Base-by-base conservation (phyloP, 2,329 filamentous ascomycete species). In the Alternaria gaisen region DNA sequence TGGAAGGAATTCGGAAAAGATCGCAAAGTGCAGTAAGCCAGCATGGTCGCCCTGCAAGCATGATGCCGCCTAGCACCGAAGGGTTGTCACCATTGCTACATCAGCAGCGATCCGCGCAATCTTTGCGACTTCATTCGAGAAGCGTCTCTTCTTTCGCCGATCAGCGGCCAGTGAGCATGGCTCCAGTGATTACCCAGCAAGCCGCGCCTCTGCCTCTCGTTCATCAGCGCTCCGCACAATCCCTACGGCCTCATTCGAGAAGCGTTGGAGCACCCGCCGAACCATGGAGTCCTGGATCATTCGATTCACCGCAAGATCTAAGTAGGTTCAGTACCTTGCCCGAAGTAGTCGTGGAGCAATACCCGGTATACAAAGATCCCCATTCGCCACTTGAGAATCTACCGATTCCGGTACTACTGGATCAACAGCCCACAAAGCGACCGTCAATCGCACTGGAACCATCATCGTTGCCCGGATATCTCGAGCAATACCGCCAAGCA, bases 401-500 rank as follows among this genome's bases (percentile, higher is more conserved):
- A 3, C 62, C 66, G 5, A 67, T 67, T 40, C 62, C 66, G 8
- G 62, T 65, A 11, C 11, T 56, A 1, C n/a, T 41, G 30, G 56
- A 65, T 14, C 59, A 62, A 38, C 52, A 43, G 24, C 34, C 42
- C n/a, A 20, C 18, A 14, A 36, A 40, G 26, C 32, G 60, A 24
- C 51, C 56, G 22, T 54, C 58, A 24, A 40, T 62, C 18, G 9
- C 41, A 40, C 53, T 50, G 22, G 64, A 69, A 22, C 59, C 69
- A 22, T 34, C 28, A 1, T 63, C 65, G 6, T 18, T 75, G 47
- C 60, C 72, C 10, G 28, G 54, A 12, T 74, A 76, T 59, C 63
- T 77, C 1, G 75, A 77, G 50, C 41, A 63, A 28, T 60, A 77
- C 50, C 68, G 67, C 4, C 69, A 75, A 52, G 67, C 74, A 3